These are phyloP conservation scores for Pichia sporocuriosa DNA, from an alignment of 805 yeast species.

Conservation along the genomic window DNA sequence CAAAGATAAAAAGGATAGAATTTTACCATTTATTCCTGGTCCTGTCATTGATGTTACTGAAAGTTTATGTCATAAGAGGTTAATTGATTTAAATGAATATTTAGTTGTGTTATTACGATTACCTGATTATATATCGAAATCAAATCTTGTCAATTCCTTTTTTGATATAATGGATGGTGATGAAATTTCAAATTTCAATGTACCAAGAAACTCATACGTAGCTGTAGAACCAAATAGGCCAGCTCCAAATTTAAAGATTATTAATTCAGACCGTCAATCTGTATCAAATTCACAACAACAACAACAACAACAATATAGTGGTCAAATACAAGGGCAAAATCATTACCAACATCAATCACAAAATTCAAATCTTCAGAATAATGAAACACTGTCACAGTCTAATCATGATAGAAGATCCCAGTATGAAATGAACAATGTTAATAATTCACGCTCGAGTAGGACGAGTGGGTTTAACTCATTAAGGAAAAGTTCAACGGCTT, in stretches of 20 bases:
- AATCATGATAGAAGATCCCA: conserved; percentile 50
- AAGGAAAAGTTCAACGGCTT: conserved; percentile 9
- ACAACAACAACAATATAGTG: not conserved
- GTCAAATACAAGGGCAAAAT: conserved; percentile 15
- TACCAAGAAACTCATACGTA: conserved; percentile 14
- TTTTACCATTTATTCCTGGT: conserved; percentile 92
- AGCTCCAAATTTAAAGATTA: conserved; percentile 27
- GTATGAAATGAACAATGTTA: conserved; percentile 31
- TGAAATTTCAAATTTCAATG: conserved; percentile 33
- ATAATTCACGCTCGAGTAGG: conserved; percentile 17
- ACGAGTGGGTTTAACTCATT: conserved; percentile 19
- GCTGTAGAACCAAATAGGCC: conserved; percentile 25
- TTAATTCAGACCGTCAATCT: conserved; percentile 18
- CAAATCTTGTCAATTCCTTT: conserved; percentile 59
- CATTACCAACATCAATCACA: conserved; percentile 7
- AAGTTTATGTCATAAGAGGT: conserved; percentile 45
- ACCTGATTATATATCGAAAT: conserved; percentile 70
- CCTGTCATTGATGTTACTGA: conserved; percentile 91
- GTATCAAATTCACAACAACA: not conserved
- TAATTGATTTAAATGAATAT: conserved; percentile 49
- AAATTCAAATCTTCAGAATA: conserved; percentile 26
- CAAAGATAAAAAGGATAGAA: conserved; percentile 69
- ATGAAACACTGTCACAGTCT: conserved; percentile 40
- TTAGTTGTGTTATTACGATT: conserved; percentile 52
- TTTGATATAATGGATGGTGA: conserved; percentile 67